phyloP scores from a whole-genome alignment of 2,329 filamentous ascomycete genomes.

The Exophiala dermatitidis region DNA sequence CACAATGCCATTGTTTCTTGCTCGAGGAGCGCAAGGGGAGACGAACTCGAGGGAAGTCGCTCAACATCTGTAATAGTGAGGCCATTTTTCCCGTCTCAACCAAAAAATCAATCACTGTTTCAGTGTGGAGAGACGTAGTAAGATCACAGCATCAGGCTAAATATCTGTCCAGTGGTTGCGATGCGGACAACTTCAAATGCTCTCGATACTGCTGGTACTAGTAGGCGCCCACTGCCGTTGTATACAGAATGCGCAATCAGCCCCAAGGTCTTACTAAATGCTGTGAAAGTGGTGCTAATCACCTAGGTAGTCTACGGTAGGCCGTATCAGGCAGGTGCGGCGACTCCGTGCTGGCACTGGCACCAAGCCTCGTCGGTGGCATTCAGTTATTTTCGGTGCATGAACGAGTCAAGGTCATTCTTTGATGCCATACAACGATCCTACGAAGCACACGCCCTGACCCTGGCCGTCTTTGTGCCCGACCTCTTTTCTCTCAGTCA shows the following conservation, averaged over 20 bases:
- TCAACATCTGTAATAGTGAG: conserved; percentile 24
- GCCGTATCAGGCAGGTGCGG: conserved; percentile 14
- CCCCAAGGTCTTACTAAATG: no score
- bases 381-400: background rate
- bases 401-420: background rate
- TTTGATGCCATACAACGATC: background rate
- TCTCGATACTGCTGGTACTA: no score
- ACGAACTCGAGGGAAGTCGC: conserved; percentile 27
- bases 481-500: no score
- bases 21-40: background rate
- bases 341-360: conserved; percentile 3
- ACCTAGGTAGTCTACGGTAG: no score
- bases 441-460: background rate
- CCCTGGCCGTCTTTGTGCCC: no score
- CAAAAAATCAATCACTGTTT: background rate
- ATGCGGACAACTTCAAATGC: no score
- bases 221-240: no score
- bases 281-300: background rate
- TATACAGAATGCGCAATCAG: no score
- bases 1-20: background rate
- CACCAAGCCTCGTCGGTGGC: background rate
- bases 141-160: background rate
- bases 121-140: background rate
- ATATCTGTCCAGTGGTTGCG: no score
- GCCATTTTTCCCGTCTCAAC: conserved; percentile 19